These are phyloP conservation scores for Cryptosporidium ubiquitum DNA, from an alignment of 169 alveolate genomes.

Conservation along the genomic window DNA sequence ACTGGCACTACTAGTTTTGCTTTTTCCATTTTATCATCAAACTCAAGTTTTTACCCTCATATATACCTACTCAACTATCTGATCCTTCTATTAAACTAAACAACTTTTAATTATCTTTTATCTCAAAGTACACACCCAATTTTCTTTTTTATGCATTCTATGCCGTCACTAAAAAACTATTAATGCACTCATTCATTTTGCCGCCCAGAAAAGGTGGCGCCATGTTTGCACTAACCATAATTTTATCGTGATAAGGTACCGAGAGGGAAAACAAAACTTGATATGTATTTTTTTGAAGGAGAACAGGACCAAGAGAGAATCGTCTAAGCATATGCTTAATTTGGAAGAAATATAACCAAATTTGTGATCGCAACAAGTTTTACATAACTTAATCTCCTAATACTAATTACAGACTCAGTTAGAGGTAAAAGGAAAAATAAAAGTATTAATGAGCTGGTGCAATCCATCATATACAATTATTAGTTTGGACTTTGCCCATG, in stretches of 20 bases:
- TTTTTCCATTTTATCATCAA: conserved; percentile 3
- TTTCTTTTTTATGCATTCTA: neutral
- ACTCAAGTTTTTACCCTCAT: neutral
- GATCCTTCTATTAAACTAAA: neutral
- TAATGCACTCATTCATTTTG: neutral
- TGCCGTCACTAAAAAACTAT: neutral
- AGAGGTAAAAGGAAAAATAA: neutral
- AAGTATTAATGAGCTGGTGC: conserved; percentile 30
- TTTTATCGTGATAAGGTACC: neutral
- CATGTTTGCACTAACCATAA: neutral
- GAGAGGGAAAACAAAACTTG: neutral
- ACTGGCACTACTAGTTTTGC: conserved; percentile 7
- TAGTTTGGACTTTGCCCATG: conserved; percentile 23
- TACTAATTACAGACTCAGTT: neutral
- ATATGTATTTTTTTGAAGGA: neutral
- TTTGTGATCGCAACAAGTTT: neutral
- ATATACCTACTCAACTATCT: neutral
- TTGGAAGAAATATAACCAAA: neutral
- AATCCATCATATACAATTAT: conserved; percentile 55
- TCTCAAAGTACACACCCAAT: neutral
- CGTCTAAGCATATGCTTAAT: neutral
- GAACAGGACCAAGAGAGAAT: neutral
- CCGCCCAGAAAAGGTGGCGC: neutral
- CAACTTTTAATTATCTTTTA: neutral
- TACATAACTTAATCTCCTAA: neutral